phyloP scores from a whole-genome alignment of 805 yeast genomes.

The Starmera pachycereana region DNA sequence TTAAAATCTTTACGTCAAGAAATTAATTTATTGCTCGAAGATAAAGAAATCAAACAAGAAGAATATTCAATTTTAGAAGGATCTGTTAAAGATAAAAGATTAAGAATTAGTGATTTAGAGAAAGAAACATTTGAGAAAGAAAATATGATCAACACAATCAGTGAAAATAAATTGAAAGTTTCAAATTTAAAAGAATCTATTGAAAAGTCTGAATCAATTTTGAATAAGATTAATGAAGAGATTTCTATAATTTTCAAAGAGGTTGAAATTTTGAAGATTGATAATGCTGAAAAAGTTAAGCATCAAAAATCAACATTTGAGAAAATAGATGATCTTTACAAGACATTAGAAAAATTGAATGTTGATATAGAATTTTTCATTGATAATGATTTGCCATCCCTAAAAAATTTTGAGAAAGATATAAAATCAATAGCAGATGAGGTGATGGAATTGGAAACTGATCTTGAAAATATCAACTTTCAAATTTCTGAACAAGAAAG shows the following conservation, averaged over 20 bases:
- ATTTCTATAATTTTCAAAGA: conserved; percentile 10
- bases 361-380: conserved; percentile 21
- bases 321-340: conserved; percentile 13
- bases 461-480: conserved; percentile 18
- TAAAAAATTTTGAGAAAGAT: conserved; percentile 5
- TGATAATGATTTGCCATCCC: background rate
- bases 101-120: conserved; percentile 44
- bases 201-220: conserved; percentile 12
- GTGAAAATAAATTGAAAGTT: conserved; percentile 24
- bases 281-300: background rate
- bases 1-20: conserved; percentile 30
- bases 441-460: conserved; percentile 16
- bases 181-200: conserved; percentile 10
- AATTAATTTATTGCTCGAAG: conserved; percentile 24
- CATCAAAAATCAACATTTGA: conserved; percentile 1
- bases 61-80: conserved; percentile 37
- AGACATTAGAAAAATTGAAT: conserved; percentile 21
- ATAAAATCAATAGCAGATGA: conserved; percentile 11
- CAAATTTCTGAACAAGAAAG: conserved; percentile 26
- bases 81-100: conserved; percentile 39
- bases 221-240: conserved; percentile 12
- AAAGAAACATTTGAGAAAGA: conserved; percentile 36
- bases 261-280: conserved; percentile 9
- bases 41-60: conserved; percentile 33
- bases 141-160: conserved; percentile 27